These are phyloP conservation scores for Camellia japonica DNA, from an alignment of 148 eudicot species.

Conservation along the genomic window DNA sequence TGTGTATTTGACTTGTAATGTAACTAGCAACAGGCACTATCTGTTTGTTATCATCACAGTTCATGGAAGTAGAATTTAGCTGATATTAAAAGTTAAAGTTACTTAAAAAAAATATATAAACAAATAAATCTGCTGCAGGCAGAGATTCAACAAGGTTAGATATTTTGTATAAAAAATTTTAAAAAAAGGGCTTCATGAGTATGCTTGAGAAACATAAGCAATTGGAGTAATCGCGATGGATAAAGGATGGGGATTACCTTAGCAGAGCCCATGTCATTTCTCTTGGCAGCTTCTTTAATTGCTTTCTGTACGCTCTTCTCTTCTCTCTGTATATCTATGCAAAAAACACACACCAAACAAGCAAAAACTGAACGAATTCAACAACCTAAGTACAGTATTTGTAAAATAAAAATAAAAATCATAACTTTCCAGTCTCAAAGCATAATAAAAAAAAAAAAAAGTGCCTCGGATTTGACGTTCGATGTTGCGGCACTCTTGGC, in stretches of 20 bases:
- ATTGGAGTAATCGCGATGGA: neutral
- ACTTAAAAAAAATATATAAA: too few relatives aligned
- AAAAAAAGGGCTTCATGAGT: too few relatives aligned
- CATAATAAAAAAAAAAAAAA: neutral
- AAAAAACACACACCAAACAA: slow-evolving; percentile 7
- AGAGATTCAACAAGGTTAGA: too few relatives aligned
- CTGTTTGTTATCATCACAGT: neutral
- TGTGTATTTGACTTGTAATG: neutral
- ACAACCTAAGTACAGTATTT: neutral
- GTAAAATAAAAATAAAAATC: neutral
- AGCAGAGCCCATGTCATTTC: slow-evolving; percentile 97
- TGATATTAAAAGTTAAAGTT: too few relatives aligned
- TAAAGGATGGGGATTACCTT: slow-evolving; percentile 46
- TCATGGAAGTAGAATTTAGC: neutral
- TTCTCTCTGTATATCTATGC: slow-evolving; percentile 87
- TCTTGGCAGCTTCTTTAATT: slow-evolving; percentile 87
- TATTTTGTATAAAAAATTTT: too few relatives aligned
- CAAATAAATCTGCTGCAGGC: too few relatives aligned
- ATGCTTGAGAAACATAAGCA: too few relatives aligned
- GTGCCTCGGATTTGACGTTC: slow-evolving; percentile 91
- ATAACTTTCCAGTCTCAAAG: neutral
- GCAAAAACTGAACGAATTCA: neutral
- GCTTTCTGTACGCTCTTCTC: slow-evolving; percentile 96
- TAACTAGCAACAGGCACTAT: neutral
- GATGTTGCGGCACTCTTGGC: slow-evolving; percentile 85